Conservation (phyloP, 306 rosid species). For the Casuarina glauca region DNA sequence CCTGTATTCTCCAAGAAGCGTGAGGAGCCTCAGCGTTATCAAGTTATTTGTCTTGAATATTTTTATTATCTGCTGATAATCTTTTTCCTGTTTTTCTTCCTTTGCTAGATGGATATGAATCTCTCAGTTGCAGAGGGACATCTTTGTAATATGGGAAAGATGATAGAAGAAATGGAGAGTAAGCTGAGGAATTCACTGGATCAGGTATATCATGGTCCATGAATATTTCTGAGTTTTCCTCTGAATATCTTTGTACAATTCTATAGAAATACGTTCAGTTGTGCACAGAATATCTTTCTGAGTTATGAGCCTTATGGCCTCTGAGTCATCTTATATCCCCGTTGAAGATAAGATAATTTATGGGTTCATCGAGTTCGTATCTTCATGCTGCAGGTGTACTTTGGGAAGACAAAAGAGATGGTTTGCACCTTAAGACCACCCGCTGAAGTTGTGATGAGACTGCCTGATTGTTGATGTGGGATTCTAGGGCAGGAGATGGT, state of each 20-base stretch:
- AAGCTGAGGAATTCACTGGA: slow-evolving; percentile 94
- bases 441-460: slow-evolving; percentile 72
- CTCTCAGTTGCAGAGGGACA: slow-evolving; percentile 85
- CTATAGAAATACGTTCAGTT: background rate
- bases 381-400: slow-evolving; percentile 64
- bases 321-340: slow-evolving; percentile 1
- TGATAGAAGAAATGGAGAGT: slow-evolving; percentile 99
- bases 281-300: background rate
- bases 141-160: slow-evolving; percentile 95
- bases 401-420: slow-evolving; percentile 99
- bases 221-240: background rate
- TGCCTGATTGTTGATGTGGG: slow-evolving; percentile 62
- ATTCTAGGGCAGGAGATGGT: slow-evolving; percentile 2
- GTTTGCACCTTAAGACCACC: slow-evolving; percentile 97
- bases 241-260: background rate
- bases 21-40: background rate
- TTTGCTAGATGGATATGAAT: slow-evolving; percentile 77
- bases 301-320: slow-evolving; percentile 7
- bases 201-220: slow-evolving; percentile 55
- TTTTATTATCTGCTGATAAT: background rate
- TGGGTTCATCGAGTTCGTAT: slow-evolving; percentile 3
- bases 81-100: slow-evolving; percentile 1
- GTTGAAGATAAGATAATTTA: background rate
- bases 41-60: background rate
- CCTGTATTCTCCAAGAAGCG: background rate